A percentile compares a stretch with the other conserved stretches of the same genome.
These are phyloP conservation scores for Hebeloma cylindrosporum DNA, from an alignment of 768 basidiomycete species.

Conservation along the genomic window DNA sequence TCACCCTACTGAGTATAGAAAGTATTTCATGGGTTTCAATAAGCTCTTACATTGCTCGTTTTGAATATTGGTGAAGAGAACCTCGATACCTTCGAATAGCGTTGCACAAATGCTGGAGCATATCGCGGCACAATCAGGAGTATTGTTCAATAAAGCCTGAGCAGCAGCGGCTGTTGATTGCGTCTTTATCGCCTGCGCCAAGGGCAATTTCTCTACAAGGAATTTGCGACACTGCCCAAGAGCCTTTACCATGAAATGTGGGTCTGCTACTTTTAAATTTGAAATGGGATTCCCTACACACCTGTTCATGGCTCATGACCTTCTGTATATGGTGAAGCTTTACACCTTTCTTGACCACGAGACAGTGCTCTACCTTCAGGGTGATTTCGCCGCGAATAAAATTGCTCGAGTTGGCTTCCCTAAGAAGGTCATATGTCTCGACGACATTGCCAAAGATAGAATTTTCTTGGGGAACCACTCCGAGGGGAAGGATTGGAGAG, in stretches of 20 bases:
- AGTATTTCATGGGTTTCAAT: too few species aligned
- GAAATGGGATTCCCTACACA: slow-evolving; percentile 26
- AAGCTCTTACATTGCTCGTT: slow-evolving; percentile 46
- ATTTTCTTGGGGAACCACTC: slow-evolving; percentile 81
- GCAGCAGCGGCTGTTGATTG: slow-evolving; percentile 77
- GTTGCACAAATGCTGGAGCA: slow-evolving; percentile 65
- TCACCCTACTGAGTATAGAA: neutral
- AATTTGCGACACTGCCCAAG: slow-evolving; percentile 77
- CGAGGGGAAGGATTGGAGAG: slow-evolving; percentile 45
- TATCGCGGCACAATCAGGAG: slow-evolving; percentile 64
- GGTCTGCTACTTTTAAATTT: neutral
- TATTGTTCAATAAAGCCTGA: slow-evolving; percentile 40
- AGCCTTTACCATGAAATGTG: slow-evolving; percentile 44
- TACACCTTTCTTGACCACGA: slow-evolving; percentile 62
- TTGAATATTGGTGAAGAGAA: slow-evolving; percentile 65
- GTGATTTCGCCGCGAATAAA: slow-evolving; percentile 63
- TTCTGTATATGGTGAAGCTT: slow-evolving; percentile 51
- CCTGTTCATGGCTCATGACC: slow-evolving; percentile 82
- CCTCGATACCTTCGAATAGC: slow-evolving; percentile 60
- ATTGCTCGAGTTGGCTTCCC: slow-evolving; percentile 40
- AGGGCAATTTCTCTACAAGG: slow-evolving; percentile 51
- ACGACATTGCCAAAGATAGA: slow-evolving; percentile 70
- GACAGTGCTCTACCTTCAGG: slow-evolving; percentile 65
- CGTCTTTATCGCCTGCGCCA: slow-evolving; percentile 52
- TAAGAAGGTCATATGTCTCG: slow-evolving; percentile 72